Percentiles rank a stretch among this genome's conserved stretches.
phyloP scores from a whole-genome alignment of 2,329 filamentous ascomycete genomes.

The Botrytis hyacinthi region DNA sequence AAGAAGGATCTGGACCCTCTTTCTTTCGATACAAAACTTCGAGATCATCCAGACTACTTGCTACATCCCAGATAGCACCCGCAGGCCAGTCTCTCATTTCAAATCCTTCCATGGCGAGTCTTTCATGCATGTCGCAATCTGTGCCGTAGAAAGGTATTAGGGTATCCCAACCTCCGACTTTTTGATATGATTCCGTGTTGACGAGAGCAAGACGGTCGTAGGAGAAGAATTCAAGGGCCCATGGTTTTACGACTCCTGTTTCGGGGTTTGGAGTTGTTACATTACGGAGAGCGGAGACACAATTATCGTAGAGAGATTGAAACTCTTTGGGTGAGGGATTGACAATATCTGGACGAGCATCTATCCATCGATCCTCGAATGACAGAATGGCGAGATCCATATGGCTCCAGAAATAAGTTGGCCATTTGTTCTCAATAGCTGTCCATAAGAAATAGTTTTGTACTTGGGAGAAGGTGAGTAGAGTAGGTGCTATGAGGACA shows the following conservation, averaged over 20 bases:
- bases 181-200: conserved; percentile 41
- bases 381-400: conserved; percentile 52
- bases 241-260: conserved; percentile 31
- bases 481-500: conserved; percentile 50
- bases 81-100: conserved; percentile 42
- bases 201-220: conserved; percentile 56
- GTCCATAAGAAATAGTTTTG: conserved; percentile 53
- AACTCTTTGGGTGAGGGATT: conserved; percentile 4
- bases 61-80: conserved; percentile 49
- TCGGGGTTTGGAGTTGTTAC: conserved; percentile 19
- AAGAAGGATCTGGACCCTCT: neutral
- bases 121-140: conserved; percentile 54
- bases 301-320: conserved; percentile 23
- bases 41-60: conserved; percentile 35
- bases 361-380: conserved; percentile 41
- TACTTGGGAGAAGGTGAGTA: conserved; percentile 54
- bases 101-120: conserved; percentile 46
- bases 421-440: conserved; percentile 46
- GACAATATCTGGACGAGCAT: conserved; percentile 1
- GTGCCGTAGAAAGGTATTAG: conserved; percentile 55
- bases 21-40: conserved; percentile 20
- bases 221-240: conserved; percentile 53
- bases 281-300: conserved; percentile 22
- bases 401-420: conserved; percentile 56
- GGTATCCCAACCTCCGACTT: conserved; percentile 52